Conservation (phyloP, 345 rosid species). For the Odontarrhena argentea region DNA sequence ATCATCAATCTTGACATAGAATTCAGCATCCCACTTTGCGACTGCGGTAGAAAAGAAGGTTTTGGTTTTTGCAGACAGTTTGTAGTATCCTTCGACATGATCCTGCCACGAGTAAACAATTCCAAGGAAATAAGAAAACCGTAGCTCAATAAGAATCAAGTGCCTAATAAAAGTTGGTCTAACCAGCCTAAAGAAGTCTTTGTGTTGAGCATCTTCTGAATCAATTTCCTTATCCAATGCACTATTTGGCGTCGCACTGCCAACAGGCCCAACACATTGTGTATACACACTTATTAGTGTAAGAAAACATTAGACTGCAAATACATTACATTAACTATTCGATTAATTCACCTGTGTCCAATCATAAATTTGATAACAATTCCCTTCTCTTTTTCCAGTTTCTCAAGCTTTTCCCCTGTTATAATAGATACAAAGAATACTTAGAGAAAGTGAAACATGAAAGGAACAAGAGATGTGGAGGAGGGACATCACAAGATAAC, state of each 20-base stretch:
- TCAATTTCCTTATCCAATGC: slow-evolving; percentile 91
- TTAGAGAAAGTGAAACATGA: slow-evolving; percentile 22
- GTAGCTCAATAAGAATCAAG: slow-evolving; percentile 5
- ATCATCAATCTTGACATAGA: slow-evolving; percentile 93
- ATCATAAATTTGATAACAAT: slow-evolving; percentile 89
- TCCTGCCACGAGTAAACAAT: slow-evolving; percentile 51
- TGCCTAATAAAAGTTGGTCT: slow-evolving; percentile 17
- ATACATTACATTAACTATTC: neutral
- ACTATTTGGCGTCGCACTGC: slow-evolving; percentile 84
- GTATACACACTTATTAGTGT: slow-evolving; percentile 18
- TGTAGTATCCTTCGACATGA: slow-evolving; percentile 96
- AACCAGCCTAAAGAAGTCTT: slow-evolving; percentile 95
- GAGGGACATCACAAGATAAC: slow-evolving; percentile 39
- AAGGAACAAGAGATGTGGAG: slow-evolving; percentile 8
- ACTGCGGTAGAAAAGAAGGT: slow-evolving; percentile 86
- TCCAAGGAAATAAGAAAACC: slow-evolving; percentile 2
- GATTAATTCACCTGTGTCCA: slow-evolving; percentile 73
- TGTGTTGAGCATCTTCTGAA: slow-evolving; percentile 87
- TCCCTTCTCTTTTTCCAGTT: slow-evolving; percentile 88
- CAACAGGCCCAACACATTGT: slow-evolving; percentile 2
- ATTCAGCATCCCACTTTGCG: slow-evolving; percentile 95
- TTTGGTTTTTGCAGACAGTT: slow-evolving; percentile 93
- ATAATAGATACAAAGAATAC: slow-evolving; percentile 9
- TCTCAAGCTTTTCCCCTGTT: slow-evolving; percentile 74
- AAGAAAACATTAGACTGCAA: slow-evolving; percentile 14